Base-by-base conservation (phyloP, 2,329 filamentous ascomycete species). In the Colletotrichum godetiae region DNA sequence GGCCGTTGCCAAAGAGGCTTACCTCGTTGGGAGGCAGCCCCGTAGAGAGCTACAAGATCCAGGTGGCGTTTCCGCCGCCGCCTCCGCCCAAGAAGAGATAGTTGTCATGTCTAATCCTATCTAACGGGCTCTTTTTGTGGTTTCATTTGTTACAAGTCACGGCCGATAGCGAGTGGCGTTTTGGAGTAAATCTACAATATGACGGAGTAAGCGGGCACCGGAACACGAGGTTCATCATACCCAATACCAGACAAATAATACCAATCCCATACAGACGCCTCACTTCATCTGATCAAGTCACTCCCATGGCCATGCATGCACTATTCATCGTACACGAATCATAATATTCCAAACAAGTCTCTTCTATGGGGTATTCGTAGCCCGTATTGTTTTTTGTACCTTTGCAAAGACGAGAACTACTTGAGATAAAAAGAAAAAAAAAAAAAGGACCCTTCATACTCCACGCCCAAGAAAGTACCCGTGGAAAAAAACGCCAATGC, bases 31-130 rank as follows among this genome's bases (percentile, higher is more conserved):
- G 67, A 66, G 76, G 81, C 72, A 77, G 80, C 73, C 84, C 84
- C 0, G 79, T 81, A 0, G 82, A 85, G 78, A 77, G 72, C 7
- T 78, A 77, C 24, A 81, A 77, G 67, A 81, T 86, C 22, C 81
- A 82, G 76, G 82, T 80, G 10, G 79, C 79, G 3, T 87, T 87
- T 75, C 80, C 82, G 37, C 82, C 81, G 27, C 84, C 84, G 15
- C 84, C 84, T 46, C 77, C 77, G 33, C 75, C 74, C 5, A 78
- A 75, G 52, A 74, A 58, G 42, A 74, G 72, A 22, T 73, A 27
- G 58, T 22, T 52, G 19, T 60, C n/a, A 5, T 35, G 4, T 7
- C 31, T 6, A 5, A 35, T 24, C 13, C 19, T 35, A 1, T 29
- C 12, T n/a, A 49, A 49, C 2, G 42, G 19, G 19, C 8, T 0